Evolutionary conservation across 495 filamentous ascomycete species (phyloP), one percentile per base, ranked within the genome.

Genomic region (Penicillium turbatum): DNA sequence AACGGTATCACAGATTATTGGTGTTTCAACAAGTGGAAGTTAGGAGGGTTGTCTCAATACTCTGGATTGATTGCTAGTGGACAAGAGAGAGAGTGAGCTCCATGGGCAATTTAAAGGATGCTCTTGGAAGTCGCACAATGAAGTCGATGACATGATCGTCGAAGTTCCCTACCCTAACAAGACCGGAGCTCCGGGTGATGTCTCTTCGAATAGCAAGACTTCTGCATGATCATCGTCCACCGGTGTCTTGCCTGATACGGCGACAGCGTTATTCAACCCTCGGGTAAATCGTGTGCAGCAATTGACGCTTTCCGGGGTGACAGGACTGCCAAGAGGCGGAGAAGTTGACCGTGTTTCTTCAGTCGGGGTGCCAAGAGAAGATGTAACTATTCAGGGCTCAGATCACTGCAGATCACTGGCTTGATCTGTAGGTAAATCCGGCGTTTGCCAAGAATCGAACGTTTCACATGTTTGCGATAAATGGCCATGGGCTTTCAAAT

Each of bases 361-460:
- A 27, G 6, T 30, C 24, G 40, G 40, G 15, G 13, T 29, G 40
- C 40, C 6, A 16, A 43, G 9, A 43, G 6, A 12, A 10, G 40
- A 43, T 27, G 40, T n/a, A 43, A 43, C 12, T 47, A n/a, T 35
- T 44, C 30, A 26, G 30, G 44, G 44, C 24, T 16, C 44, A 47
- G 10, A 35, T 10, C 44, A 16, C 44, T 29, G 21, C 21, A 43
- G 40, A 5, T 27, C 40, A 42, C 40, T 11, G 8, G 15, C 30
- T 34, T 47, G 30, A 24, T 47, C 21, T 24, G 21, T 24, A 24
- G 21, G 2, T 4, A 24, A 24, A 24, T 24, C 21, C 21, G 21
- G 4, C 21, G n/a, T n/a, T n/a, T n/a, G 17, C 30, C 44, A 32
- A 47, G 15, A 5, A 47, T 32, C 30, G 0, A 5, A 6, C 4